Evolutionary conservation across 352 stramenopile species (phyloP).

Genomic region (Phytophthora chlamydospora): DNA sequence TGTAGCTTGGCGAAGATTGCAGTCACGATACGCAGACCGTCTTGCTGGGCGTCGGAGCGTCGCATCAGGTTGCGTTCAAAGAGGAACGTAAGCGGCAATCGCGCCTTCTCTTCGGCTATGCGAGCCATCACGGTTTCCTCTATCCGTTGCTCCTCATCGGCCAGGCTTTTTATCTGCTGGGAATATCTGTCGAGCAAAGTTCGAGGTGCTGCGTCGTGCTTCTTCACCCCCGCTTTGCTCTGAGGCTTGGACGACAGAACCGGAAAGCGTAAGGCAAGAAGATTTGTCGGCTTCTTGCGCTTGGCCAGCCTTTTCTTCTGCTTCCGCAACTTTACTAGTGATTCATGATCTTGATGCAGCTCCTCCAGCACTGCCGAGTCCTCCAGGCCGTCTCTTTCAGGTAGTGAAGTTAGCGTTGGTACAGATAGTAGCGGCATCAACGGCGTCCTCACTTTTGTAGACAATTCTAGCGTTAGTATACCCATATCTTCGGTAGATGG

Average conservation of each 20-base stretch:
- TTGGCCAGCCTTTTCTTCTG: slow-evolving; percentile 18
- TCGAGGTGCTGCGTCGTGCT: slow-evolving; percentile 1
- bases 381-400: slow-evolving; percentile 4
- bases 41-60: slow-evolving; percentile 58
- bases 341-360: slow-evolving; percentile 24
- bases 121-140: slow-evolving; percentile 42
- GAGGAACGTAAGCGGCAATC: slow-evolving; percentile 70
- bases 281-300: slow-evolving; percentile 16
- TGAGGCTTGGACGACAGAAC: slow-evolving; percentile 11
- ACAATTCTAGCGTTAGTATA: background rate
- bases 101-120: slow-evolving; percentile 63
- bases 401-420: background rate
- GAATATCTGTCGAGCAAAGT: slow-evolving; percentile 20
- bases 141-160: slow-evolving; percentile 31
- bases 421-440: slow-evolving; percentile 9
- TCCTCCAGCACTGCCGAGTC: slow-evolving; percentile 5
- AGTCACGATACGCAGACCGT: slow-evolving; percentile 59
- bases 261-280: slow-evolving; percentile 28
- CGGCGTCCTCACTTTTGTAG: background rate
- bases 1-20: slow-evolving; percentile 77
- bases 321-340: slow-evolving; percentile 3
- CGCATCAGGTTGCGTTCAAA: slow-evolving; percentile 73
- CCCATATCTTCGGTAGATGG: background rate
- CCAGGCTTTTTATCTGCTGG: slow-evolving; percentile 18
- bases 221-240: slow-evolving; percentile 1